Base-by-base conservation (phyloP, 768 basidiomycete species). In the Lyophyllum shimeji region DNA sequence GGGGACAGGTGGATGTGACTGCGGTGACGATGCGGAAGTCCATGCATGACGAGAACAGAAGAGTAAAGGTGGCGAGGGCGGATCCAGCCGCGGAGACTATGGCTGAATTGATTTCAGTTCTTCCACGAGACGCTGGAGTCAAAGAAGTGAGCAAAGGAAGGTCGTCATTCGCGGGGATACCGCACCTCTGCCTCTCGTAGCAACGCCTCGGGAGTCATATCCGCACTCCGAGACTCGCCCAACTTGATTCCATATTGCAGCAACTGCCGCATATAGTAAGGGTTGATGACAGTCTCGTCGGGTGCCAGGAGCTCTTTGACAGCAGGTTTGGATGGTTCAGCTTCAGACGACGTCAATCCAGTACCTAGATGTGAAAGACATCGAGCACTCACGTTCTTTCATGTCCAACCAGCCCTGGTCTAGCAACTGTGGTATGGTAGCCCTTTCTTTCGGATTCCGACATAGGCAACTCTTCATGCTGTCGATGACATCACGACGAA, bases 391-490 rank as follows among this genome's bases (percentile, higher is more conserved):
- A 84, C 84, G 71, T 67, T 84, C 83, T 56, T 75, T 79, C 80
- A 84, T 81, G 11, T 79, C 77, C 51, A 95, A 66, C 88, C 95
- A 96, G 53, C 84, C 84, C 63, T 95, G 85, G 47, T 84, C 82
- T 63, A 98, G 68, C 65, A 99, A 72, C 65, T 95, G 85, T 1
- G 93, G 92, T 58, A 98, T 98, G 5, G 91, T 88, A 61, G 88
- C 84, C 24, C 96, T 76, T 61, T 89, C 84, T 70, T 95, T 96
- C 27, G 93, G 86, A 63, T 83, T 80, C 58, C 93, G 83, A 50
- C 75, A 74, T 61, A 98, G 71, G 69, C 96, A 99, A 55, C 81
- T 83, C 72, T 86, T 85, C 78, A 98, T 94, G 47, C 84, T 84
- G 53, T 78, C 79, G 56, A 97, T 87, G n/a, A 95, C 86, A 60